A percentile compares a stretch with the other conserved stretches of the same genome.
Conservation (phyloP, 495 filamentous ascomycete species). For the Pseudevernia furfuracea region DNA sequence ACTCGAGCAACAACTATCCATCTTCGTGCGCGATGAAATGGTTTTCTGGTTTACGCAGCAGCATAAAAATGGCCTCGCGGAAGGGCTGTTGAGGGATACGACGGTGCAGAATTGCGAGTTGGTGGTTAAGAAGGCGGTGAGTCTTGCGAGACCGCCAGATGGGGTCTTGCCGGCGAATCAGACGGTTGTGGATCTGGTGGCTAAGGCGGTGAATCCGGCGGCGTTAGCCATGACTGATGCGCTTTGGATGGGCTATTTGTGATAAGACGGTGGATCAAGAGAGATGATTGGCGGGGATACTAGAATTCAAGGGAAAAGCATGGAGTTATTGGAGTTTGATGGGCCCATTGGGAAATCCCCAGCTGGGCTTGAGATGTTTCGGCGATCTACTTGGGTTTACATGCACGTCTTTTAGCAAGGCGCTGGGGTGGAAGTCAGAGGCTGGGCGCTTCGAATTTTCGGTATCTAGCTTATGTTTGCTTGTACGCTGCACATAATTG, state of each 20-base stretch:
- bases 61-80: conserved; percentile 58
- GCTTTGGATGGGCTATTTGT: conserved; percentile 96
- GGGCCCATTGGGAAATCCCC: not conserved
- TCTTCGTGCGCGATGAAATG: conserved; percentile 97
- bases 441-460: not conserved
- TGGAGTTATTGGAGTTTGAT: not conserved
- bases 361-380: not conserved
- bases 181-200: conserved; percentile 87
- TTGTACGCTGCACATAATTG: not conserved
- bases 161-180: conserved; percentile 85
- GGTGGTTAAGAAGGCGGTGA: conserved; percentile 81
- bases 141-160: conserved; percentile 58
- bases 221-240: conserved; percentile 77
- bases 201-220: conserved; percentile 76
- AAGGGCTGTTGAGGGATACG: conserved; percentile 70
- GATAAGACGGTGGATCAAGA: not conserved
- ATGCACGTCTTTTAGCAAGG: conserved; percentile 5
- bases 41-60: conserved; percentile 89
- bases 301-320: not conserved
- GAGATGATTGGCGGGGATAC: too few relatives aligned
- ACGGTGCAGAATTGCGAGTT: conserved; percentile 83
- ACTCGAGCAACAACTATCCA: conserved; percentile 81
- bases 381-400: not conserved
- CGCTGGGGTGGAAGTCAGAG: not conserved
- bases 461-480: not conserved